Evolutionary conservation across 805 yeast species (phyloP).

Genomic region (Starmerella sp.): DNA sequence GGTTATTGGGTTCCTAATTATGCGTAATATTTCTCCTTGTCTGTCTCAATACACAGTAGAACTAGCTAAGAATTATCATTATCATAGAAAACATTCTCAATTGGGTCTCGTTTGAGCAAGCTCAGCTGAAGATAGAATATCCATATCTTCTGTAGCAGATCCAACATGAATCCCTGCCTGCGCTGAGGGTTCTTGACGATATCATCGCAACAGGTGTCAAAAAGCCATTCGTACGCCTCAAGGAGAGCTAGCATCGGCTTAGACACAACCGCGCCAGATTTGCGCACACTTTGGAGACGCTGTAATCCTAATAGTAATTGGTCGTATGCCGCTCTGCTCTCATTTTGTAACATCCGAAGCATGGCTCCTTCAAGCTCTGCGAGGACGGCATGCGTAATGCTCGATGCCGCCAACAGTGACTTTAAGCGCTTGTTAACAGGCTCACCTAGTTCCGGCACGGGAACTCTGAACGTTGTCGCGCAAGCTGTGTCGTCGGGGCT

Average conservation of each 20-base stretch:
- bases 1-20: too few species aligned
- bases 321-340: not conserved
- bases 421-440: not conserved
- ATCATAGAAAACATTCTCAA: not conserved
- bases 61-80: not conserved
- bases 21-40: not conserved
- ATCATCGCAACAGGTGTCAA: conserved; percentile 7
- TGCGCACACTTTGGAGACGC: not conserved
- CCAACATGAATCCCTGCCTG: not conserved
- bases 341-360: not conserved
- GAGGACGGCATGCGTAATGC: not conserved
- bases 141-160: conserved; percentile 6
- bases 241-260: not conserved
- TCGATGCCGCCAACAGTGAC: not conserved
- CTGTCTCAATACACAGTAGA: not conserved
- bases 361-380: not conserved
- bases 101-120: not conserved
- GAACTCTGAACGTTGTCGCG: not conserved
- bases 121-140: not conserved
- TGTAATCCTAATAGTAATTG: not conserved
- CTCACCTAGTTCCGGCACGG: not conserved
- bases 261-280: not conserved
- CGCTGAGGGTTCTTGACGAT: conserved; percentile 1
- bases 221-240: not conserved
- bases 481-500: not conserved